Percentiles rank a stretch among this genome's conserved stretches.
Conservation (phyloP, 2,329 filamentous ascomycete genomes). For the Colletotrichum sp. region DNA sequence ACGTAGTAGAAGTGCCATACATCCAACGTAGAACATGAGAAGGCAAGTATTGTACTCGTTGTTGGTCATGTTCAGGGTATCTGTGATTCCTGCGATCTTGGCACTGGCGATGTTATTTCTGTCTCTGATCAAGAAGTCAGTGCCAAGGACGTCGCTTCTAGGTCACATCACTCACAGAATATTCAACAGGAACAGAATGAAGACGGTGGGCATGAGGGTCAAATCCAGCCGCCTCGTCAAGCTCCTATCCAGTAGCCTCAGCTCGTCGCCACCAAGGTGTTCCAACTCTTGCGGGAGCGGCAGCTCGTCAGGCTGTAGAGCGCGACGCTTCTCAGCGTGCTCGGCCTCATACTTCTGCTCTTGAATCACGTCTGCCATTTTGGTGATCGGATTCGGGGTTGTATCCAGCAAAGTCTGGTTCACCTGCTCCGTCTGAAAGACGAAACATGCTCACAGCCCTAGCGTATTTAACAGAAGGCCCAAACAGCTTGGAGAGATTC, state of each 20-base stretch:
- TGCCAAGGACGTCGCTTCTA: not conserved
- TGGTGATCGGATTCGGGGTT: not conserved
- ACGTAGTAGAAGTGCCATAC: not conserved
- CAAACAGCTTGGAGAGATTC: not conserved
- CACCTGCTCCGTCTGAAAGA: not conserved
- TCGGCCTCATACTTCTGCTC: not conserved
- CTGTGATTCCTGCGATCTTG: slow-evolving; percentile 57
- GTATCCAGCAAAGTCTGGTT: not conserved
- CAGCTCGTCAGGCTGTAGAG: not conserved
- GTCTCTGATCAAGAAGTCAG: slow-evolving; percentile 19
- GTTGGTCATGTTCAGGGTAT: slow-evolving; percentile 52
- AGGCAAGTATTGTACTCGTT: slow-evolving; percentile 59
- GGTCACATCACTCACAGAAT: not conserved
- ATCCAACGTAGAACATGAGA: slow-evolving; percentile 7
- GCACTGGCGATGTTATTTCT: slow-evolving; percentile 51
- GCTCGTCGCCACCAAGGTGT: not conserved
- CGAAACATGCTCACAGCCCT: not conserved
- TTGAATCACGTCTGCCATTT: not conserved
- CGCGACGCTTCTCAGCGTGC: not conserved
- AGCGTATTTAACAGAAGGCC: not conserved
- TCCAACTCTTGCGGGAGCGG: not conserved
- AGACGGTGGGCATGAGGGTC: not conserved
- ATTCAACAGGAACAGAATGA: not conserved
- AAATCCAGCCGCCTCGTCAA: not conserved
- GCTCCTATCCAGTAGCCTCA: not conserved